Evolutionary conservation across 2,329 filamentous ascomycete species (phyloP), one percentile per base, ranked within the genome.

Genomic region (Cyanodermella asteris): DNA sequence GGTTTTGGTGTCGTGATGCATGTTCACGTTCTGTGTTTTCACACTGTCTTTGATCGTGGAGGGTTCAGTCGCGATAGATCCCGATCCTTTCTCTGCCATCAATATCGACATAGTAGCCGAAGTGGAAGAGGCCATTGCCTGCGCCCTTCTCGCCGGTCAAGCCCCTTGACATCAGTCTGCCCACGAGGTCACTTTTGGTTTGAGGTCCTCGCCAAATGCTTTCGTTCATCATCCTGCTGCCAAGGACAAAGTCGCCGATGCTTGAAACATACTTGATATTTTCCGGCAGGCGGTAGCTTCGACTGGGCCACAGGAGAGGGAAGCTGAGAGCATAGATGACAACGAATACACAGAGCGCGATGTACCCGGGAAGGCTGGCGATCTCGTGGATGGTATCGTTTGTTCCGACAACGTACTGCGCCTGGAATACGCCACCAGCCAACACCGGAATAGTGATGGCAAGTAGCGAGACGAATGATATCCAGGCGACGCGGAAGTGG

Each of bases 241-340:
- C 70, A 30, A 76, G 68, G 20, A 84, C 56, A 43, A 84, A 82
- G 40, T 68, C 72, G 36, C 90, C 61, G 13, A 82, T 56, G 42
- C 82, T 78, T 2, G 75, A 74, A 11, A 90, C 56, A 23, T 64
- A 77, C 31, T 60, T 64, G 20, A 76, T 68, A 5, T 60, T 59
- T 42, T 90, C 80, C 0, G 80, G 78, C 2, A 91, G 60, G 20
- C 70, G 65, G 19, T 59, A 53, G 20, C 55, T 50, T 9, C 75
- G 61, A 8, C 55, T 50, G 1, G 72, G 72, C 36, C 74, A 50
- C 28, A 78, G 50, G 5, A 64, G 46, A 20, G 64, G 41, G 25
- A 84, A 54, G 8, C 60, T 67, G n/a, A 67, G 36, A 7, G 71
- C 55, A 47, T 75, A 84, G 13, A 91, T 47, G 13, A 67, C 54